Evolutionary conservation across 2,329 filamentous ascomycete species (phyloP).

Genomic region (Gaeumannomyces tritici): DNA sequence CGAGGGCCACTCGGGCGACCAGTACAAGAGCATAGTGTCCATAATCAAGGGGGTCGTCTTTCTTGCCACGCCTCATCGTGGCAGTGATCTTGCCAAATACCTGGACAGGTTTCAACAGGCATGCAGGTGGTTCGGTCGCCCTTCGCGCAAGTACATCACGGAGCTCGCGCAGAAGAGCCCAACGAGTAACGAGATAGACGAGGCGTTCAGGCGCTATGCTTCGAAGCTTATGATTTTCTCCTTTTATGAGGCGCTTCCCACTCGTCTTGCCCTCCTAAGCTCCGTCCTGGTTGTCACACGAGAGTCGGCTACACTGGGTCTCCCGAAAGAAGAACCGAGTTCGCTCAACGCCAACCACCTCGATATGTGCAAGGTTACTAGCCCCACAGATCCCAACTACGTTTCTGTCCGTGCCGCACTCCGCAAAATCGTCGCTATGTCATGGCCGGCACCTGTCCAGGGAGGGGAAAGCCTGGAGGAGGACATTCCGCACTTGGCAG

Average conservation of each 20-base stretch:
- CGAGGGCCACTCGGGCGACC: conserved; percentile 11
- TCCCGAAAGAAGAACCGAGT: conserved; percentile 14
- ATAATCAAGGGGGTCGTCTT: conserved; percentile 14
- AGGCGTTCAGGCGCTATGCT: conserved; percentile 20
- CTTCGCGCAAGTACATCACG: conserved; percentile 13
- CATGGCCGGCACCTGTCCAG: too few species aligned
- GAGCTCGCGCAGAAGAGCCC: conserved; percentile 14
- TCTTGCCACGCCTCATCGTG: conserved; percentile 16
- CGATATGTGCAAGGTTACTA: conserved; percentile 18
- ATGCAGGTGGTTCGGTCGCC: conserved; percentile 9
- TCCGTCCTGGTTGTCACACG: conserved; percentile 14
- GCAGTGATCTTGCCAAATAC: conserved; percentile 12
- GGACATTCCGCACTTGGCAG: neutral
- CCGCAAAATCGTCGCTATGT: conserved; percentile 5
- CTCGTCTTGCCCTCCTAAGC: conserved; percentile 9
- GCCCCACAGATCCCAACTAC: conserved; percentile 12
- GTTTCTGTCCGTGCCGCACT: conserved; percentile 9
- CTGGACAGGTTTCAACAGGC: conserved; percentile 14
- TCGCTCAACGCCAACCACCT: conserved; percentile 20
- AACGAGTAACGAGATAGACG: conserved; percentile 19
- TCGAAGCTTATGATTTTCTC: conserved; percentile 21
- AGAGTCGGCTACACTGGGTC: conserved; percentile 18
- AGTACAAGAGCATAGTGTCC: conserved; percentile 12
- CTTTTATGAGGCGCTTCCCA: conserved; percentile 23
- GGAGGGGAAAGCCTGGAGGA: neutral